Evolutionary conservation across 345 rosid genomes (phyloP).

Genomic region (Arabidopsis arenosa): DNA sequence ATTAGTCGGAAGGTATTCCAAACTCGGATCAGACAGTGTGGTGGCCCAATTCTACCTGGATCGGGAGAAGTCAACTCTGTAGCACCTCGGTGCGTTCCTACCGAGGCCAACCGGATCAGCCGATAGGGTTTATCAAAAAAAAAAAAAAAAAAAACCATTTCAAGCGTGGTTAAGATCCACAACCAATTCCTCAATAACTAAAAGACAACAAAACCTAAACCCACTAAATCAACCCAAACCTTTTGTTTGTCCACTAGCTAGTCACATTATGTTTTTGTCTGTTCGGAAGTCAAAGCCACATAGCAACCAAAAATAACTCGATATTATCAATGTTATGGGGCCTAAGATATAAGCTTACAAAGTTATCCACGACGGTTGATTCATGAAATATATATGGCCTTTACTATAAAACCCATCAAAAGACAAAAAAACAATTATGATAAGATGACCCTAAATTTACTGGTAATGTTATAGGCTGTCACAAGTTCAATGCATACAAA

Average conservation of each 20-base stretch:
- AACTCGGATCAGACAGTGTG: too few relatives aligned
- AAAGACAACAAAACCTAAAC: background rate
- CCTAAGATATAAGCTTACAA: conserved; percentile 27
- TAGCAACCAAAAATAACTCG: conserved; percentile 50
- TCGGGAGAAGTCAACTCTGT: too few relatives aligned
- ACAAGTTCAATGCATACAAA: conserved; percentile 22
- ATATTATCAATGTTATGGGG: conserved; percentile 31
- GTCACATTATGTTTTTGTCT: conserved; percentile 31
- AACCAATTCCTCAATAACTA: background rate
- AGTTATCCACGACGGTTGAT: conserved; percentile 32
- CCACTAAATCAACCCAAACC: background rate
- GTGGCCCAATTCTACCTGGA: too few relatives aligned
- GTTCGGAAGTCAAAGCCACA: conserved; percentile 72
- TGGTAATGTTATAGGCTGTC: conserved; percentile 31
- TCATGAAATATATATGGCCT: conserved; percentile 34
- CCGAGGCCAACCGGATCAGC: too few relatives aligned
- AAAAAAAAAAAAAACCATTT: background rate
- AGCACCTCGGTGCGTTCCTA: too few relatives aligned
- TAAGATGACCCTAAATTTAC: conserved; percentile 35
- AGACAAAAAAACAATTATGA: conserved; percentile 17
- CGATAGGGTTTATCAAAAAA: too few relatives aligned
- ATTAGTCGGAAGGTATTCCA: too few relatives aligned
- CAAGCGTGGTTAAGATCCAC: background rate
- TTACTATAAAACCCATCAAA: background rate
- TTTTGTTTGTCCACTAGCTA: background rate